These are phyloP conservation scores for Penicillium capsulatum DNA, from an alignment of 2,329 filamentous ascomycete genomes.

Conservation along the genomic window DNA sequence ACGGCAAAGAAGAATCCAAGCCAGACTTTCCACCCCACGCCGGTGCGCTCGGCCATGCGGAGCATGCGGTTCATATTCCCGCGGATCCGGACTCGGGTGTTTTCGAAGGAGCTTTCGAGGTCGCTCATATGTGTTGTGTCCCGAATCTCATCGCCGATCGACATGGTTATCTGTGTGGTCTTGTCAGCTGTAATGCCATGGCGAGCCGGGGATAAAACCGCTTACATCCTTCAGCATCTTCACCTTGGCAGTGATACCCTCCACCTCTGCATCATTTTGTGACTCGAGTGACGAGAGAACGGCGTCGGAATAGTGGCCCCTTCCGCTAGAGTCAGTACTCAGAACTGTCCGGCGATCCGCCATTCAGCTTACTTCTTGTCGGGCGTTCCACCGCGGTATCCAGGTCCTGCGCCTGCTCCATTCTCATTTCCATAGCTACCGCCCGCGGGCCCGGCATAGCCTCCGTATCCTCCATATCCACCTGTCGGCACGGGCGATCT, in stretches of 20 bases:
- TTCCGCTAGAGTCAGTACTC: slow-evolving; percentile 31
- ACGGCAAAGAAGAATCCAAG: slow-evolving; percentile 81
- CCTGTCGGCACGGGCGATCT: slow-evolving; percentile 48
- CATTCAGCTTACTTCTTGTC: slow-evolving; percentile 56
- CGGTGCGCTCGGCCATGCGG: slow-evolving; percentile 87
- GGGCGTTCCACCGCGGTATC: slow-evolving; percentile 62
- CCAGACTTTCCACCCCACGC: slow-evolving; percentile 96
- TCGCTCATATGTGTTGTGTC: slow-evolving; percentile 83
- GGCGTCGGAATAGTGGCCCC: slow-evolving; percentile 87
- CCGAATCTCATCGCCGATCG: slow-evolving; percentile 93
- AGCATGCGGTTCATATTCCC: slow-evolving; percentile 98
- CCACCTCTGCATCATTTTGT: slow-evolving; percentile 87
- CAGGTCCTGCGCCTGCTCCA: slow-evolving; percentile 31
- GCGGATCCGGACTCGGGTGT: slow-evolving; percentile 70
- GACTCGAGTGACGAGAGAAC: slow-evolving; percentile 91
- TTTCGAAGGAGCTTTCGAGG: slow-evolving; percentile 93
- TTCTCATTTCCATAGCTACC: slow-evolving; percentile 25
- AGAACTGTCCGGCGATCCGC: neutral
- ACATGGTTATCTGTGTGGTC: slow-evolving; percentile 67
- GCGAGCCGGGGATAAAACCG: too few species aligned
- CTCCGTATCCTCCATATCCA: slow-evolving; percentile 47
- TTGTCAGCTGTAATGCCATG: too few species aligned
- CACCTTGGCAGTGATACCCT: slow-evolving; percentile 88
- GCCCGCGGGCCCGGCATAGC: slow-evolving; percentile 26
- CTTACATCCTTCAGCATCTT: slow-evolving; percentile 81